phyloP scores from a whole-genome alignment of 2,329 filamentous ascomycete species.

The Falciphora oryzae region DNA sequence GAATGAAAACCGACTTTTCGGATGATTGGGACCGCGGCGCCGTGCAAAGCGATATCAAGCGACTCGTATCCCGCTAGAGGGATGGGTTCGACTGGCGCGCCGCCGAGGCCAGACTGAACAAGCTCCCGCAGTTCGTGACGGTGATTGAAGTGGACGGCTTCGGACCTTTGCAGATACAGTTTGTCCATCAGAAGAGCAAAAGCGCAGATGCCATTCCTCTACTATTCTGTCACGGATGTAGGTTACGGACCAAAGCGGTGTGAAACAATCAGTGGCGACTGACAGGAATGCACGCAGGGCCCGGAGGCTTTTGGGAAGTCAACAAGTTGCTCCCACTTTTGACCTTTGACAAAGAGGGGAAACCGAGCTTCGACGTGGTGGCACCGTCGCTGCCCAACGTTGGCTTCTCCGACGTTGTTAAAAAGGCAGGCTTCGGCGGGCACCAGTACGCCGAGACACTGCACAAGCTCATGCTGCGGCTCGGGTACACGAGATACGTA shows the following conservation, averaged over 20 bases:
- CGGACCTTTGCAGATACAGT: constrained; percentile 56
- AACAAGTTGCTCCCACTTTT: constrained; percentile 52
- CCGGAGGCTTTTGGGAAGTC: constrained; percentile 64
- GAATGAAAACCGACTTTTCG: constrained; percentile 25
- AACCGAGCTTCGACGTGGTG: constrained; percentile 48
- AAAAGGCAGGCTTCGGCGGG: constrained; percentile 49
- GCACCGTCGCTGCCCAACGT: constrained; percentile 52
- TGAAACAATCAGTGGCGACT: not conserved
- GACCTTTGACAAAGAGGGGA: constrained; percentile 25
- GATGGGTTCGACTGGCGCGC: constrained; percentile 55
- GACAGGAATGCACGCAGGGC: constrained; percentile 29
- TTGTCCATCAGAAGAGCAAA: constrained; percentile 50
- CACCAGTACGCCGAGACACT: constrained; percentile 58
- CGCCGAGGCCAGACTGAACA: constrained; percentile 53
- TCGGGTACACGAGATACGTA: constrained; percentile 58
- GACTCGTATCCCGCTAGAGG: constrained; percentile 52
- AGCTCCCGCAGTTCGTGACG: constrained; percentile 53
- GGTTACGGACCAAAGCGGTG: no score
- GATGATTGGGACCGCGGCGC: constrained; percentile 48
- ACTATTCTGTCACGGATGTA: constrained; percentile 63
- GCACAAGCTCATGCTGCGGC: constrained; percentile 62
- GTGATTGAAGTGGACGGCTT: constrained; percentile 51
- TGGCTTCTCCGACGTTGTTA: constrained; percentile 37
- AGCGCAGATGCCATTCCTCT: constrained; percentile 53
- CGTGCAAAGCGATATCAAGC: constrained; percentile 54